A percentile compares a stretch with the other conserved stretches of the same genome.
phyloP scores from a whole-genome alignment of 352 stramenopile species.

The Globisporangium megalacanthum region DNA sequence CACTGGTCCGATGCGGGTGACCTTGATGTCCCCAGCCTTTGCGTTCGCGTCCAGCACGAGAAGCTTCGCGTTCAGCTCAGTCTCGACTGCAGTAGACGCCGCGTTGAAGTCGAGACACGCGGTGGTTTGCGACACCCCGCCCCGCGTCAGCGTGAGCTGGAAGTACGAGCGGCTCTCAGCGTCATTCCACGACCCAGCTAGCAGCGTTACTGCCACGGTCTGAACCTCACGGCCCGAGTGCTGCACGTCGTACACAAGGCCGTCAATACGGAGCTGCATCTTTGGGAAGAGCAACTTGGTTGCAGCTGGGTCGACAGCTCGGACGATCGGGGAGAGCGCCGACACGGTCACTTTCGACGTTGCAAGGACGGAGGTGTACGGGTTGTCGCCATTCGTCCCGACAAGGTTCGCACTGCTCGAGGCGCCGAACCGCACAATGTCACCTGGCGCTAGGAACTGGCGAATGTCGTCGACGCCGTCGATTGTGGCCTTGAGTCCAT shows the following conservation, averaged over 20 bases:
- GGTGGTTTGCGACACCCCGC: conserved; percentile 23
- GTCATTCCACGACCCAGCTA: conserved; percentile 19
- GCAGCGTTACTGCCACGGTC: conserved; percentile 42
- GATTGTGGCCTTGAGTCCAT: conserved; percentile 41
- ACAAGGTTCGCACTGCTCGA: conserved; percentile 28
- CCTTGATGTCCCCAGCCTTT: conserved; percentile 33
- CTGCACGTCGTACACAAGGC: conserved; percentile 78
- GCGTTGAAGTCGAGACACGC: conserved; percentile 40
- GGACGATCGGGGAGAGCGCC: conserved; percentile 43
- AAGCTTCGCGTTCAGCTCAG: conserved; percentile 20
- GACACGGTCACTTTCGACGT: conserved; percentile 47
- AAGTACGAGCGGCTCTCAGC: conserved; percentile 20
- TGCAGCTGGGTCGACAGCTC: conserved; percentile 17
- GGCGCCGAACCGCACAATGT: conserved; percentile 63
- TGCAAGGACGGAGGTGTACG: conserved; percentile 34
- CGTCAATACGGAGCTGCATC: conserved; percentile 87
- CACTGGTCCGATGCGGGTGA: conserved; percentile 41
- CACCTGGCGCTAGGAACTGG: conserved; percentile 52
- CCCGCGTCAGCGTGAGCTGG: conserved; percentile 35
- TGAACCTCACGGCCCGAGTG: conserved; percentile 91
- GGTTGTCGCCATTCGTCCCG: conserved; percentile 62
- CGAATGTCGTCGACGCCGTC: conserved; percentile 51
- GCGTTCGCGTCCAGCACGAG: conserved; percentile 20
- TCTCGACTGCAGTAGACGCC: conserved; percentile 15
- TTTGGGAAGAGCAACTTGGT: conserved; percentile 63